Evolutionary conservation across 2,329 filamentous ascomycete species (phyloP), one percentile per base, ranked within the genome.

Genomic region (Fusarium sarcochroum): DNA sequence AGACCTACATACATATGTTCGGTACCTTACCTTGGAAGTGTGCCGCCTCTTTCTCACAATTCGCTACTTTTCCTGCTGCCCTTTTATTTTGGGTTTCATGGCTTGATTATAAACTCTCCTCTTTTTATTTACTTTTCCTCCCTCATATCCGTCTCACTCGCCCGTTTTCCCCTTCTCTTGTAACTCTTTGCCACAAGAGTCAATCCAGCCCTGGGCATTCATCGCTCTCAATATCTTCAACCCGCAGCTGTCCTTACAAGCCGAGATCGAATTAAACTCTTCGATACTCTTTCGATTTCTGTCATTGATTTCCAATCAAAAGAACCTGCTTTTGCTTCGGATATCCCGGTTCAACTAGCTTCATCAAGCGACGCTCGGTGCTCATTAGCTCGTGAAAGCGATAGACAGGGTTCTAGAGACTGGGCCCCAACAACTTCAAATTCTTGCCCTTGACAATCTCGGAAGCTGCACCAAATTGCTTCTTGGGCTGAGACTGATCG

Each of bases 311-410:
- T 23, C 20, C 40, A 52, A 47, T 42, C 37, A 40, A 40, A 18
- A 40, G n/a, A 54, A 20, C 27, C 27, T 48, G 52, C 46, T 51
- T 59, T 59, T 60, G 46, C 53, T 50, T 63, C 64, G 58, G 49
- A 65, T 51, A 53, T 54, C 71, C 66, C 65, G 69, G 71, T 58
- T n/a, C 56, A 48, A 46, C 47, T 66, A 55, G 48, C 50, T 51
- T 63, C 40, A 59, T 14, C 32, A 69, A 69, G 52, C 50, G 56
- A 69, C 62, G 58, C 63, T 56, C 63, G 47, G 55, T 55, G 51
- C 66, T 69, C 56, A 14, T 67, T 63, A 54, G 63, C 52, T 58
- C 25, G 37, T 42, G 34, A 54, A 56, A 53, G 47, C 51, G 51
- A 40, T 23, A 50, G 47, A 52, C 61, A 62, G 51, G 58, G 63